Conservation (phyloP, 164 flowering plant species). For the Vitis rotundifolia region DNA sequence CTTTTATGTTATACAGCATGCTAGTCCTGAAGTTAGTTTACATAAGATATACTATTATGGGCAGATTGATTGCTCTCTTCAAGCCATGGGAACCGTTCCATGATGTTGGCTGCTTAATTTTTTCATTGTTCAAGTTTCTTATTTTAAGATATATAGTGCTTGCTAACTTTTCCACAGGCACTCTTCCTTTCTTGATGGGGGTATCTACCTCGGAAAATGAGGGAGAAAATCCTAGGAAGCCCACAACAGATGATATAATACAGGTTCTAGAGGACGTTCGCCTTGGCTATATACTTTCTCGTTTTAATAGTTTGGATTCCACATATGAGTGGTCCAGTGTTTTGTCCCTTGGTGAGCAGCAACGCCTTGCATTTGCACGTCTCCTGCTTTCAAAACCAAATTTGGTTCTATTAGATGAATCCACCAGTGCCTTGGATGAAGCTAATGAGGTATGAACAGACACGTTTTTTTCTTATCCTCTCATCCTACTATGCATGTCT, state of each 20-base stretch:
- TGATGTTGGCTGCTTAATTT: too few relatives aligned
- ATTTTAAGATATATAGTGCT: too few relatives aligned
- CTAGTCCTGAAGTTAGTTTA: too few relatives aligned
- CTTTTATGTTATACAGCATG: too few relatives aligned
- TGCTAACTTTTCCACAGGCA: conserved; percentile 32
- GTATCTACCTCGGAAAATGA: conserved; percentile 18
- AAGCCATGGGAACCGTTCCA: too few relatives aligned
- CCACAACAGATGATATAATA: conserved; percentile 64
- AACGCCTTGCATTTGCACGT: conserved; percentile 95
- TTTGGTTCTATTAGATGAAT: conserved; percentile 84
- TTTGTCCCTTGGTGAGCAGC: conserved; percentile 98
- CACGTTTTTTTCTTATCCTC: neutral
- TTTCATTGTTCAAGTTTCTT: too few relatives aligned
- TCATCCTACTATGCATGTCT: neutral
- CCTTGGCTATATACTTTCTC: conserved; percentile 69
- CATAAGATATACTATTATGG: too few relatives aligned
- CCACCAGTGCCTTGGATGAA: conserved; percentile 96
- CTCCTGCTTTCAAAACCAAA: conserved; percentile 80
- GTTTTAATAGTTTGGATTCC: conserved; percentile 68
- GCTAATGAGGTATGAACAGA: conserved; percentile 70
- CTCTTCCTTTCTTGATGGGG: conserved; percentile 55
- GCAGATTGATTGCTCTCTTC: too few relatives aligned
- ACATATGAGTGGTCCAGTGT: conserved; percentile 89
- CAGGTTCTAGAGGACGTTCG: conserved; percentile 75
- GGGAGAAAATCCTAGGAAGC: conserved; percentile 34